These are phyloP conservation scores for Stereocaulon alpinum DNA, from an alignment of 495 filamentous ascomycete genomes.

Conservation along the genomic window DNA sequence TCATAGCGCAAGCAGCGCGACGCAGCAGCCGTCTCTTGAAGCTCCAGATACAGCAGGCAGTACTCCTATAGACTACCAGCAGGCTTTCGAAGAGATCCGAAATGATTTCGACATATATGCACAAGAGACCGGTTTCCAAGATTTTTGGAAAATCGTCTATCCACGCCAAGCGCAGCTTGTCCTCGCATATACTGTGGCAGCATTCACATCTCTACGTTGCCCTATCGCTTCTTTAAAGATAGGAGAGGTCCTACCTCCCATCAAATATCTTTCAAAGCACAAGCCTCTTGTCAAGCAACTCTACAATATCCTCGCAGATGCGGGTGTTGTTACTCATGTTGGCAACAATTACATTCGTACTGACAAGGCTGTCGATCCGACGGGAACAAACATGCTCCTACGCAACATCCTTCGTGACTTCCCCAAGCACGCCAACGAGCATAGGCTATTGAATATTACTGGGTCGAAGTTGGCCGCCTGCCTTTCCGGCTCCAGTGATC, in stretches of 20 bases:
- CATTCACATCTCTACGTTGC: conserved; percentile 19
- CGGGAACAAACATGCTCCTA: neutral
- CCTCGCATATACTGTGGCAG: conserved; percentile 22
- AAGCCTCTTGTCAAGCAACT: conserved; percentile 25
- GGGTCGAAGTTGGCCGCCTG: conserved; percentile 28
- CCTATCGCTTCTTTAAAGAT: conserved; percentile 18
- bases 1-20: too few relatives aligned
- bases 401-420: neutral
- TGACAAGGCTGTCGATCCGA: neutral
- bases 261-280: conserved; percentile 25
- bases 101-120: conserved; percentile 10
- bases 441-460: conserved; percentile 23
- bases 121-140: conserved; percentile 1
- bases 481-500: conserved; percentile 27
- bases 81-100: conserved; percentile 11
- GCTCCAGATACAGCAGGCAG: too few relatives aligned
- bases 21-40: too few relatives aligned
- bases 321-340: conserved; percentile 9
- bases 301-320: conserved; percentile 29
- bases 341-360: neutral
- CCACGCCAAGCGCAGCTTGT: conserved; percentile 20
- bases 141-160: conserved; percentile 17
- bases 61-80: neutral
- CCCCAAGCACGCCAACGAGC: conserved; percentile 25
- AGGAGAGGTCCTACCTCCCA: conserved; percentile 21